phyloP scores from a whole-genome alignment of 192 early-diverging fungal genomes.

The Dissophora ornata region DNA sequence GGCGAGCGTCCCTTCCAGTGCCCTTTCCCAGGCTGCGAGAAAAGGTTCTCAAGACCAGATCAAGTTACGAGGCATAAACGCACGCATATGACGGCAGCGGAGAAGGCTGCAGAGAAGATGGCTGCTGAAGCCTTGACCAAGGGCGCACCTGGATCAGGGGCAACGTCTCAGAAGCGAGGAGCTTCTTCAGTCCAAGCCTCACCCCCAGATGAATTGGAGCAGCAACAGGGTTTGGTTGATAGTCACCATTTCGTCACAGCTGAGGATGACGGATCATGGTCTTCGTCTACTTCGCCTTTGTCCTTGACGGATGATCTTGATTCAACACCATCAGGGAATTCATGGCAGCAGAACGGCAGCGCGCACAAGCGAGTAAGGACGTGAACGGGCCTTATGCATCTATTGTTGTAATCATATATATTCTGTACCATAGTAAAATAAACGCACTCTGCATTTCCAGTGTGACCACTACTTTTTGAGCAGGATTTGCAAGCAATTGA shows the following conservation, averaged over 20 bases:
- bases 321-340: not conserved
- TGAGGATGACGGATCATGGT: constrained; percentile 14
- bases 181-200: not conserved
- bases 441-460: too few relatives aligned
- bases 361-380: constrained; percentile 18
- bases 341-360: not conserved
- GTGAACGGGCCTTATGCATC: not conserved
- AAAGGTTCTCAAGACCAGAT: constrained; percentile 66
- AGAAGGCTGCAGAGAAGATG: constrained; percentile 34
- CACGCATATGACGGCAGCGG: constrained; percentile 41
- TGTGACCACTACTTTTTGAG: too few relatives aligned
- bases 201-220: not conserved
- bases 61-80: constrained; percentile 51
- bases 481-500: too few relatives aligned
- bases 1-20: constrained; percentile 80
- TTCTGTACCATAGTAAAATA: not conserved
- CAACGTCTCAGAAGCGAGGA: constrained; percentile 19
- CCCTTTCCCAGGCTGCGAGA: constrained; percentile 57
- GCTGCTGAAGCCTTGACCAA: constrained; percentile 14
- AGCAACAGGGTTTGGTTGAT: not conserved
- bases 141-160: not conserved
- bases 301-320: constrained; percentile 16
- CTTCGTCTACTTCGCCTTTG: constrained; percentile 12
- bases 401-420: too few relatives aligned
- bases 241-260: not conserved